Percentiles rank a stretch among this genome's conserved stretches.
Conservation (phyloP, 2,329 filamentous ascomycete species). For the Penicillium nordicum region DNA sequence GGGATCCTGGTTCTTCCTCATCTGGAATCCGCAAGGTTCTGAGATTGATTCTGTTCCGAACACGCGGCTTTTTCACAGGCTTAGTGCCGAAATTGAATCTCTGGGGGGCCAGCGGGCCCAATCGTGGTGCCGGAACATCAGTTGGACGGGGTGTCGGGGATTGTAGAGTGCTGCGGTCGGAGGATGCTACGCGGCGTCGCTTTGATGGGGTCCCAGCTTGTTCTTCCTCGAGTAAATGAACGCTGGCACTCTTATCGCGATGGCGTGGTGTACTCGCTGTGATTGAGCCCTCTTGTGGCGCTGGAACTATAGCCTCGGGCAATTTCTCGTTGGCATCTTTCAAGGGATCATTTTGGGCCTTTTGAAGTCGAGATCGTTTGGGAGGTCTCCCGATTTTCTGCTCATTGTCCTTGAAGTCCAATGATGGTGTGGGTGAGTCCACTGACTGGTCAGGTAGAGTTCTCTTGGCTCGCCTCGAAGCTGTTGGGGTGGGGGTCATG, state of each 20-base stretch:
- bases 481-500: background rate
- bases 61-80: background rate
- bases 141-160: background rate
- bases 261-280: background rate
- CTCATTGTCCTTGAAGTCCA: background rate
- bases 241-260: constrained; percentile 4
- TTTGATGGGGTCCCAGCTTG: constrained; percentile 14
- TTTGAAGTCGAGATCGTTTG: constrained; percentile 21
- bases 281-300: background rate
- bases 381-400: constrained; percentile 11
- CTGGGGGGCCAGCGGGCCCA: background rate
- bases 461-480: background rate
- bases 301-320: background rate
- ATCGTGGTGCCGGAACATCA: background rate
- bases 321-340: background rate
- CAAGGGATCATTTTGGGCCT: background rate
- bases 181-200: constrained; percentile 6
- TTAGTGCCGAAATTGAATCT: background rate
- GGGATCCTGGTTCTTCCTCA: background rate
- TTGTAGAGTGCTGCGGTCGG: background rate
- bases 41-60: background rate
- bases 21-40: background rate
- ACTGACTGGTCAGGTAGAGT: background rate
- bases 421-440: background rate
- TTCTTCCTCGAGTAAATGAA: constrained; percentile 6